phyloP scores from a whole-genome alignment of 352 stramenopile genomes.

The Bremia lactucae region DNA sequence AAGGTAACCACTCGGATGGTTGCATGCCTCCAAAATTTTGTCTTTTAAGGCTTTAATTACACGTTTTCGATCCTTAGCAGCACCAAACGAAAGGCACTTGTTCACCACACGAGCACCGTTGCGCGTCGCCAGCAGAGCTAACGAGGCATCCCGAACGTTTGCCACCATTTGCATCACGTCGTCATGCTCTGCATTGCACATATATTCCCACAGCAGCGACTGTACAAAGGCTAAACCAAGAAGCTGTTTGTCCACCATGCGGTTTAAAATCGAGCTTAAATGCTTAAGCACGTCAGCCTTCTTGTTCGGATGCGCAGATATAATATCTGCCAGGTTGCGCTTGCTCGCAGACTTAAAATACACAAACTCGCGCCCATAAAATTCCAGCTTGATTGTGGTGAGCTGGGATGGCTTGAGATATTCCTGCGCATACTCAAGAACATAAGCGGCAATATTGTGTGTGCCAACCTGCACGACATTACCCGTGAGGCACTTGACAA shows the following conservation, averaged over 20 bases:
- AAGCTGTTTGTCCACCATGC: constrained; percentile 86
- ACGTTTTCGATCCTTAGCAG: constrained; percentile 85
- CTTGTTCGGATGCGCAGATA: constrained; percentile 55
- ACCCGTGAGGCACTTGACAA: constrained; percentile 89
- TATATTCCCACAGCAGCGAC: constrained; percentile 85
- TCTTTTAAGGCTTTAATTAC: constrained; percentile 88
- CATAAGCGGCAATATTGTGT: constrained; percentile 90
- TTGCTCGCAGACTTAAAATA: constrained; percentile 81
- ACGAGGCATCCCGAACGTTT: constrained; percentile 76
- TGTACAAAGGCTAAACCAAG: constrained; percentile 84
- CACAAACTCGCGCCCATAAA: constrained; percentile 84
- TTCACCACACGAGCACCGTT: constrained; percentile 81
- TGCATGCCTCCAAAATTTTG: constrained; percentile 82
- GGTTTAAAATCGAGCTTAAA: constrained; percentile 57
- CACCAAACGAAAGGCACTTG: constrained; percentile 72
- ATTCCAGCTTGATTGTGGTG: constrained; percentile 79
- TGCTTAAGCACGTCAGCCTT: constrained; percentile 67
- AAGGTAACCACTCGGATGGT: constrained; percentile 86
- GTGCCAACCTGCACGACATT: constrained; percentile 89
- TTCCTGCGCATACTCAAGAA: constrained; percentile 88
- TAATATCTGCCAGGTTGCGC: constrained; percentile 69
- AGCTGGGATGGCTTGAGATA: constrained; percentile 81
- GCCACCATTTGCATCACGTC: constrained; percentile 81
- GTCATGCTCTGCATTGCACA: constrained; percentile 63
- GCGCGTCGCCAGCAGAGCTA: constrained; percentile 79